These are phyloP conservation scores for Quercus bicolor DNA, from an alignment of 306 rosid species.

Conservation along the genomic window DNA sequence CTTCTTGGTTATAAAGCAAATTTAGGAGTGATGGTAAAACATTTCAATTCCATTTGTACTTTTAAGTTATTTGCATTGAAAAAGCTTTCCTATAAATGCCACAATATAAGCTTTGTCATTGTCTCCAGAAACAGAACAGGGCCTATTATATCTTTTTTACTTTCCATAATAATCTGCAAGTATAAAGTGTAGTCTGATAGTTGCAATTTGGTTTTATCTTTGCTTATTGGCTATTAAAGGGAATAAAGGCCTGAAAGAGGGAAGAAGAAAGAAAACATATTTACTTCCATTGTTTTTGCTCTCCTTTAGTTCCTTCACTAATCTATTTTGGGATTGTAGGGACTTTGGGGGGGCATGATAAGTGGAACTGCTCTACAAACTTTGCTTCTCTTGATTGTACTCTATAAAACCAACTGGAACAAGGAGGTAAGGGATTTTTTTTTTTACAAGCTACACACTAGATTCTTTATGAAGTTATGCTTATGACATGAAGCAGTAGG, in stretches of 20 bases:
- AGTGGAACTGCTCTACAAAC: conserved; percentile 53
- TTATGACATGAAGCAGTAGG: background rate
- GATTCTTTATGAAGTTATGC: background rate
- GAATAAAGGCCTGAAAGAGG: background rate
- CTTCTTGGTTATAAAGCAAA: conserved; percentile 58
- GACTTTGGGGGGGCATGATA: conserved; percentile 65
- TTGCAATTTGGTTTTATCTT: too few species aligned
- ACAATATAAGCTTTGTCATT: background rate
- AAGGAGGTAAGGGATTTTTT: conserved; percentile 39
- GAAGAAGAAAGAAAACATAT: background rate
- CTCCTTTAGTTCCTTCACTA: too few species aligned
- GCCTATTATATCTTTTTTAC: background rate
- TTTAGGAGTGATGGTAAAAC: conserved; percentile 62
- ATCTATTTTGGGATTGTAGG: conserved; percentile 24
- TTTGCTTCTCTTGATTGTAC: conserved; percentile 38
- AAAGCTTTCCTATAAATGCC: too few species aligned
- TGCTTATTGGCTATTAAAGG: too few species aligned
- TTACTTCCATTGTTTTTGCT: background rate
- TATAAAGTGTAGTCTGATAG: too few species aligned
- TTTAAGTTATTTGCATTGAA: background rate
- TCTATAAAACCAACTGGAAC: conserved; percentile 53
- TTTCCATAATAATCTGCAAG: background rate
- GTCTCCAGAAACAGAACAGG: background rate
- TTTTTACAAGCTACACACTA: background rate
- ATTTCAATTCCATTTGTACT: background rate